Evolutionary conservation across 371 early-diverging fungal species (phyloP), one percentile per base, ranked within the genome.

Genomic region (Homolaphlyctis polyrhiza): DNA sequence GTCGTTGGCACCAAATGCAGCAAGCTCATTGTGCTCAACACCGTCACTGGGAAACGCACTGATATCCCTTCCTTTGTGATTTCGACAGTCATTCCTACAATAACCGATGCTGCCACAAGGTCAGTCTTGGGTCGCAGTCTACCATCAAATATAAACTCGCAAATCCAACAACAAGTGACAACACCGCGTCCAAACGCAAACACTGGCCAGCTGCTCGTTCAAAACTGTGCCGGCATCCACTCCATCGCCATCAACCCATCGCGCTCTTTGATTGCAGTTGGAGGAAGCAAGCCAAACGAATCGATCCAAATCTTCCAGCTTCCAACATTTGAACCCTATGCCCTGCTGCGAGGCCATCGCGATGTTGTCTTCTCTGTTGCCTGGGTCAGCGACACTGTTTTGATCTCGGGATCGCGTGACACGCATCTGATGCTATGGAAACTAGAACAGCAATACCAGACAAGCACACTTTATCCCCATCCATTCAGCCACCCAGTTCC

Each of bases 1-100:
- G 67, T 87, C 0, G 30, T 85, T 16, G 89, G 89, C 2, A 87
- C 87, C 13, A 89, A 89, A 60, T 87, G 87, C 60, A 77, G 81
- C 60, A 65, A 75, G 63, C 49, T 74, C 21, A 33, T 67, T 3
- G 74, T 75, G 6, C 49, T 74, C 16, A 64, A 73, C 54, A 58
- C 59, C 11, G 60, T 51, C 16, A 69, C 64, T 13, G 71, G 66
- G 21, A 35, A 61, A 27, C 32, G 51, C 45, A 58, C 68, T 29
- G 66, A 65, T 34, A 75, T 80, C 18, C 75, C 80, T 13, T 61
- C 64, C 21, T 62, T 69, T 23, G 34, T 57, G 45, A 29, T 29
- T 54, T 25, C 25, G 16, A 54, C n/a, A 25, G 16, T 25, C 25
- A 54, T 25, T 54, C 54, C 54, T 25, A 54, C 54, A n/a, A n/a